Evolutionary conservation across 208 protist species (phyloP), one percentile per base, ranked within the genome.

Genomic region (Crithidia sp.): DNA sequence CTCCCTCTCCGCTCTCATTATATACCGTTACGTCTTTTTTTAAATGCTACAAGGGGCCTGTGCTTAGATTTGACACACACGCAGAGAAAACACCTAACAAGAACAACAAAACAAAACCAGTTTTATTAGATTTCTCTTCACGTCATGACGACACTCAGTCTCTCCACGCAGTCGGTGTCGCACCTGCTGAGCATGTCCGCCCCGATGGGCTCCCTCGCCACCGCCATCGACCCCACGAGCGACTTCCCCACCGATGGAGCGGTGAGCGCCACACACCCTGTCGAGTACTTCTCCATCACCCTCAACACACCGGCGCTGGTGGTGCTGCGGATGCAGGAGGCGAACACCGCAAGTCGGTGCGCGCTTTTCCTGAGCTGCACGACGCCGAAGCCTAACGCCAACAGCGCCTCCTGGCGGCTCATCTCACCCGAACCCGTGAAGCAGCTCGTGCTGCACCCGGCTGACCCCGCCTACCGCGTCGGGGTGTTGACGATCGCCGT

Each of bases 381-480:
- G 14, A 86, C 90, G 43, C 41, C 75, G 5, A 68, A 84, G 13
- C 91, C 91, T 5, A 90, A 77, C 68, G 81, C 70, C 17, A 81
- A 94, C 67, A 97, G 83, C 14, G 91, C 94, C 12, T 77, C 91
- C 39, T 97, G 94, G 94, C 83, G 86, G 49, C 74, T 88, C 52
- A 71, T 86, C 8, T 94, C 87, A 6, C 88, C 91, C 0, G 78
- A 93, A 49, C 83, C 86, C 71, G 60, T 74, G 49, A 97, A 96
- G 79, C 82, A 69, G 59, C 56, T 97, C 7, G 83, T 83, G 6
- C 71, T 96, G 43, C 87, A 95, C 63, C 93, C 93, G 7, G 84
- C 87, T 12, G 91, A 97, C 68, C 81, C 79, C 9, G 72, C 78
- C 39, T 92, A 89, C 73, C 67, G 58, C 3, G 45, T 81, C 3